Evolutionary conservation across 345 rosid genomes (phyloP).

Genomic region (Syzygium jambos): DNA sequence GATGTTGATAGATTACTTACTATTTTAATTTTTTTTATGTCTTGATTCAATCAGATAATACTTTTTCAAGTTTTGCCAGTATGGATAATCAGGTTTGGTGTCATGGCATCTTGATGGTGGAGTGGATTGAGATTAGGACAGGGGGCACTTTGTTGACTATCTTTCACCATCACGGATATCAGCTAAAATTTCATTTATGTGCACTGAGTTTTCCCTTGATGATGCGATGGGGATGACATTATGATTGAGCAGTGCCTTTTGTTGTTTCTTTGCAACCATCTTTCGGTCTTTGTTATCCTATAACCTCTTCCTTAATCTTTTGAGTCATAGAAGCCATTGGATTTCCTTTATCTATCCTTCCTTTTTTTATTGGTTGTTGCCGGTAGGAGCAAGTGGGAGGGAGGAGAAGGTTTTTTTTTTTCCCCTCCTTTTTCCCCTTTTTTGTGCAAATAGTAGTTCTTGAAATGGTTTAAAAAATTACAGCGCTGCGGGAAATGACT

Average conservation of each 20-base stretch:
- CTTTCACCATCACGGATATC: not conserved
- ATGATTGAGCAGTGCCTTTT: not conserved
- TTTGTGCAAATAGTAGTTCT: not conserved
- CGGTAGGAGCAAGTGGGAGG: not conserved
- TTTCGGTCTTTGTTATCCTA: not conserved
- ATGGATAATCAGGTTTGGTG: not conserved
- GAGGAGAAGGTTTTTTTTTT: not conserved
- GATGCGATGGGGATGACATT: not conserved
- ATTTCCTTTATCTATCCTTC: not conserved
- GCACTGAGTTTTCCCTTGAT: not conserved
- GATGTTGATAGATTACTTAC: not conserved
- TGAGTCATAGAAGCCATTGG: not conserved
- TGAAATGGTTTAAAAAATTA: constrained; percentile 8
- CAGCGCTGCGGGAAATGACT: constrained; percentile 45
- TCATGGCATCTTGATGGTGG: not conserved
- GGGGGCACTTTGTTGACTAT: not conserved
- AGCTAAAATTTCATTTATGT: not conserved
- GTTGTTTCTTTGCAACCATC: not conserved
- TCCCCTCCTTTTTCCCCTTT: not conserved
- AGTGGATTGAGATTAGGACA: not conserved
- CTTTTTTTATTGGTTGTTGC: not conserved
- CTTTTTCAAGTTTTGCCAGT: not conserved
- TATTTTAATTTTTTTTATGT: not conserved
- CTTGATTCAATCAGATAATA: not conserved
- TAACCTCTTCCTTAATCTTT: not conserved